Base-by-base conservation (phyloP, 441 rosid genomes). In the Pelargonium fulgidum region DNA sequence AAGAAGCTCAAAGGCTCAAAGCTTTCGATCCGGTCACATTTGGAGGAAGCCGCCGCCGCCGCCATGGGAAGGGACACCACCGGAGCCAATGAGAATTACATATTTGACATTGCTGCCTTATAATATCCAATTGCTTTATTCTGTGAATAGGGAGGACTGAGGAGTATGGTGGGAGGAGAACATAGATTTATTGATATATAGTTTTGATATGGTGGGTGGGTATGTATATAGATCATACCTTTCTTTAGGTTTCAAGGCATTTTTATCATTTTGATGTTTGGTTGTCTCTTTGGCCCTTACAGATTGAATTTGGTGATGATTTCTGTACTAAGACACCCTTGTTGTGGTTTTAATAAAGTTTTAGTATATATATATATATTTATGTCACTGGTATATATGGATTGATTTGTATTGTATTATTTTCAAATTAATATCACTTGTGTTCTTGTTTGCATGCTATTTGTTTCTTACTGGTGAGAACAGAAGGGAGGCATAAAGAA, bases 21-120 rank as follows among this genome's bases (percentile, higher is more conserved):
- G 73, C 72, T 8, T 87, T 80, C 0, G 96, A 93, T 73, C 98
- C 93, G 0, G 89, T 93, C 4, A 91, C 92, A 0, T 93, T 93
- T 1, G 96, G 96, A 0, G 86, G 88, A 2, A 80, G 90, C 29
- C 81, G 79, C 2, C 87, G 79, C 2, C 87, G 82, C 76, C 92
- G 26, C 70, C 88, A 47, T 0, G 79, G 85, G 13, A 88, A 83
- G 71, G 85, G 71, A 74, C 90, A 83, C 74, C 86, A 72, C 77
- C 75, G 76, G 64, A 76, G 78, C 77, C 77, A 80, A 44, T 7
- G 47, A 58, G 0, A 82, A 73, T 66, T 70, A 63, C 64, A 85
- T 24, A 33, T 77, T 19, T 84, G 75, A 81, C 70, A 64, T 68
- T 11, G 61, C 58, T 39, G 44, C 16, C 4, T 17, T 14, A 19